These are phyloP conservation scores for Leucaena leucocephala DNA, from an alignment of 306 rosid genomes.

Conservation along the genomic window DNA sequence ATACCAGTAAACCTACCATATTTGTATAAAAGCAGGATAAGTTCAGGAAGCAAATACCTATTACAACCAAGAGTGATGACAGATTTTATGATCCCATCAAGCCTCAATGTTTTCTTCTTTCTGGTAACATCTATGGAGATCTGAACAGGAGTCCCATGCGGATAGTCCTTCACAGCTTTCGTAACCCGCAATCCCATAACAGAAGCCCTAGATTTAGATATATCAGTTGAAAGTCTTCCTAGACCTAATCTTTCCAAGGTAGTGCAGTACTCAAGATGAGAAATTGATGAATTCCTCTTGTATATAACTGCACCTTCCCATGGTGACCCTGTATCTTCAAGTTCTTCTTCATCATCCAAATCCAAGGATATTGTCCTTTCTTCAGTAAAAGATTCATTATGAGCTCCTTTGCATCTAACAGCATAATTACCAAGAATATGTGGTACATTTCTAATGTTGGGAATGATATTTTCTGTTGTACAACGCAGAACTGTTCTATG, in stretches of 20 bases:
- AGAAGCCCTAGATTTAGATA: conserved; percentile 76
- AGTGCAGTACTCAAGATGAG: conserved; percentile 86
- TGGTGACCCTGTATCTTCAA: conserved; percentile 57
- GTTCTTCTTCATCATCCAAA: conserved; percentile 54
- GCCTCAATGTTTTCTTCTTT: conserved; percentile 78
- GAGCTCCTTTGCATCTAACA: conserved; percentile 42
- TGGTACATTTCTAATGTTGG: conserved; percentile 32
- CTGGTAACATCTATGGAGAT: conserved; percentile 74
- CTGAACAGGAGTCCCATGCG: conserved; percentile 88
- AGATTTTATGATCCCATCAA: conserved; percentile 87
- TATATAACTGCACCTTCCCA: conserved; percentile 94
- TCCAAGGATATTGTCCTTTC: conserved; percentile 42
- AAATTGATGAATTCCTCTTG: conserved; percentile 65
- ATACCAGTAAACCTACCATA: not conserved
- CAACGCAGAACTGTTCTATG: conserved; percentile 24
- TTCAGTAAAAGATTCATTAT: conserved; percentile 42
- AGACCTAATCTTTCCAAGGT: conserved; percentile 93
- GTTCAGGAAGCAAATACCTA: conserved; percentile 54
- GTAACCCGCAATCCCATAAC: conserved; percentile 81
- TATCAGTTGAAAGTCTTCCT: conserved; percentile 65
- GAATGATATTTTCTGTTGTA: conserved; percentile 7
- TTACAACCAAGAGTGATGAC: conserved; percentile 74
- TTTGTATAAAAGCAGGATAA: conserved; percentile 3
- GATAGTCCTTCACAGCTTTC: conserved; percentile 75
- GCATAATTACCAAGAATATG: conserved; percentile 31